Evolutionary conservation across 345 rosid species (phyloP), one percentile per base, ranked within the genome.

Genomic region (Dipteronia dyeriana): DNA sequence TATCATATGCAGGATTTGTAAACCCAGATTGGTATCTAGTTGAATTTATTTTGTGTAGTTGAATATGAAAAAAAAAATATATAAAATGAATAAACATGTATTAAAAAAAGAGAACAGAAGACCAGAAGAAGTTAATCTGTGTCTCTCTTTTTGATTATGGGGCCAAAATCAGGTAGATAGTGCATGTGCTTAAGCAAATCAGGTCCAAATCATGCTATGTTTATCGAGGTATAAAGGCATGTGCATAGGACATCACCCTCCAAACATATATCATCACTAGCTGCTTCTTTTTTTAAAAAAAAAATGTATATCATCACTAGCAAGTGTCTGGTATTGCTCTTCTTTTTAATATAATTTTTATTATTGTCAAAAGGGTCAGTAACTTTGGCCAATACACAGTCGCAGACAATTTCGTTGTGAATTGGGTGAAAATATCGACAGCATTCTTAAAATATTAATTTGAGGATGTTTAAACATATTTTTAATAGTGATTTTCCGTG

Each of bases 121-220:
- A 68, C 17, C n/a, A 26, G 71, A 62, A 53, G 26, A 2, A 17
- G 41, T 9, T 65, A 60, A 11, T 39, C 31, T 43, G 13, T 49
- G 22, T 41, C 7, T 67, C 26, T 67, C 10, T 60, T 1, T 14
- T 38, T 20, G 53, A 20, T n/a, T 22, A n/a, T 65, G 61, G 61
- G 68, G 43, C 67, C 74, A 65, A 60, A 26, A 26, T 77, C 41
- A 51, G 77, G 71, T 23, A 19, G n/a, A 61, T 7, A 7, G 16
- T 22, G 69, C 85, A 79, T 72, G 82, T 82, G 80, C 66, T 2
- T n/a, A 47, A 51, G 75, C 65, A 31, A 74, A 81, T 77, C 67
- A 53, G 60, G 66, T 74, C 60, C 14, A 4, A 38, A 68, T 73
- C 68, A 41, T 38, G 14, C 22, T 41, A 59, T 73, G 53, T 0